A percentile compares a stretch with the other conserved stretches of the same genome.
Evolutionary conservation across 345 rosid species (phyloP).

Genomic region (Litchi chinensis): DNA sequence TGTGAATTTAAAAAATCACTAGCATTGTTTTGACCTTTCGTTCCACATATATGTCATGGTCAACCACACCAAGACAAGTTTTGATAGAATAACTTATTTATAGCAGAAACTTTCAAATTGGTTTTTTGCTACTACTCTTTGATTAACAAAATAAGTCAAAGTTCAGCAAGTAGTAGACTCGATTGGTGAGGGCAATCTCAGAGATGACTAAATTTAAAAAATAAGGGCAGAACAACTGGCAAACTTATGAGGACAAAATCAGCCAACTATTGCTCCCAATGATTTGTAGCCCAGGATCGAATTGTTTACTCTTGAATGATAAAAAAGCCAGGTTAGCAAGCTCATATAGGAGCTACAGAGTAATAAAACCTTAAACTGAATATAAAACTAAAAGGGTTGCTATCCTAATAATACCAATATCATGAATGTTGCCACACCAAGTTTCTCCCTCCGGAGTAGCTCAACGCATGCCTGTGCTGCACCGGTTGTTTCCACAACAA

Average conservation of each 20-base stretch:
- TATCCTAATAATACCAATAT: slow-evolving; percentile 66
- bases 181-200: background rate
- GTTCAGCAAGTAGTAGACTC: background rate
- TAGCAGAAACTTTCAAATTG: background rate
- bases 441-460: slow-evolving; percentile 81
- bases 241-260: background rate
- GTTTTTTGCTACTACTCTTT: background rate
- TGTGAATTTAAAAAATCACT: background rate
- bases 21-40: background rate
- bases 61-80: background rate
- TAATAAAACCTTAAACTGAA: background rate
- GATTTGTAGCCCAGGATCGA: background rate
- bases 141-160: background rate
- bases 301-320: background rate
- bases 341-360: background rate
- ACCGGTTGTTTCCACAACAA: slow-evolving; percentile 92
- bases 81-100: background rate
- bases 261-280: background rate
- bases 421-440: slow-evolving; percentile 96
- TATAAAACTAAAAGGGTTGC: background rate
- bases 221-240: background rate
- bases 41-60: slow-evolving; percentile 3
- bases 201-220: background rate
- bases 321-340: slow-evolving; percentile 5
- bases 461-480: slow-evolving; percentile 97